Evolutionary conservation across 176 grass and related monocot genomes (phyloP).

Genomic region (Aegilops longissima): DNA sequence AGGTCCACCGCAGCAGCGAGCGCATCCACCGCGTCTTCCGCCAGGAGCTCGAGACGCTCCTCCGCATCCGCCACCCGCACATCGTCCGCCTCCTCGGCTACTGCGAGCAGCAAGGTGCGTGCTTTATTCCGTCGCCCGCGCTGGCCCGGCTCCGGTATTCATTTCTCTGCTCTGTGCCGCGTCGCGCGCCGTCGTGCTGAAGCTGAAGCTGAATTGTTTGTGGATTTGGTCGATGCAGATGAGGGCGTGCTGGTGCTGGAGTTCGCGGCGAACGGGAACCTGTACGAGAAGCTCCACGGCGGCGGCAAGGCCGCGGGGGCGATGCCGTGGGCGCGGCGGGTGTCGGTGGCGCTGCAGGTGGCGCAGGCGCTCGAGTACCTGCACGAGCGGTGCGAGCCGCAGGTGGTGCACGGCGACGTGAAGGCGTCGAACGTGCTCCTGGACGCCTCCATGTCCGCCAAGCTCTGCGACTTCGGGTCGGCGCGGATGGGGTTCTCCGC

Average conservation of each 20-base stretch:
- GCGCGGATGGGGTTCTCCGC: slow-evolving; percentile 89
- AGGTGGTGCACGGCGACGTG: slow-evolving; percentile 90
- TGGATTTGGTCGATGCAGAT: slow-evolving; percentile 42
- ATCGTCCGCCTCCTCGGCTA: slow-evolving; percentile 85
- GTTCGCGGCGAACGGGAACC: slow-evolving; percentile 87
- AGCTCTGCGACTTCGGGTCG: slow-evolving; percentile 97
- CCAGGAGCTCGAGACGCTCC: slow-evolving; percentile 86
- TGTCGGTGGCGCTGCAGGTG: slow-evolving; percentile 64
- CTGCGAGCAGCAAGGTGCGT: slow-evolving; percentile 81
- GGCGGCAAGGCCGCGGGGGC: slow-evolving; percentile 16
- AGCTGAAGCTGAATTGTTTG: not conserved
- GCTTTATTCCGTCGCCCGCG: not conserved
- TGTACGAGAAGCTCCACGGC: slow-evolving; percentile 81
- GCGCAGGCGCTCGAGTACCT: slow-evolving; percentile 84
- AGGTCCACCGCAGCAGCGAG: slow-evolving; percentile 92
- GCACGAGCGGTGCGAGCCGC: slow-evolving; percentile 81
- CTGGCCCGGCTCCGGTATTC: not conserved
- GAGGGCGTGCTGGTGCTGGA: slow-evolving; percentile 87
- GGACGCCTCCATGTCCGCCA: slow-evolving; percentile 66
- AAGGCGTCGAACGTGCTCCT: slow-evolving; percentile 95
- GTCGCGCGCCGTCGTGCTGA: not conserved
- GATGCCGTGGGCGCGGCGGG: slow-evolving; percentile 73
- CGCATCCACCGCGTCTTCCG: slow-evolving; percentile 89
- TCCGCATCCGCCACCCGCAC: slow-evolving; percentile 66
- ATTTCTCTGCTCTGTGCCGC: not conserved